Conservation (phyloP, 2,329 filamentous ascomycete genomes). For the Davidsoniella australis region DNA sequence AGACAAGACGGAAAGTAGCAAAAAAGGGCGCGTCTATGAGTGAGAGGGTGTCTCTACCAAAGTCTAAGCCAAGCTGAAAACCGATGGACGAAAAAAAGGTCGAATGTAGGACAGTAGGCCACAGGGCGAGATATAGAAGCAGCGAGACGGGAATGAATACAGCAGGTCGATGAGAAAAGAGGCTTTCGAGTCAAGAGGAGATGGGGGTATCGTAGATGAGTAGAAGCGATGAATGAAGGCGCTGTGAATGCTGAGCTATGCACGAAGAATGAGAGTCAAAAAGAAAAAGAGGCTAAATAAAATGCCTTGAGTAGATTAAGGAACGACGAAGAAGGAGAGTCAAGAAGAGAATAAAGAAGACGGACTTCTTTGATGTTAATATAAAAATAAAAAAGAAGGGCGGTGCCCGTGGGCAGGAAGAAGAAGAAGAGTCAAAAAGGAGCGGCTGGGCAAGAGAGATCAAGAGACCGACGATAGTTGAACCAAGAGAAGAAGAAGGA, state of each 20-base stretch:
- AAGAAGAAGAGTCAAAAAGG: neutral
- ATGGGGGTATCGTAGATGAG: neutral
- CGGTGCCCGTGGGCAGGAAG: neutral
- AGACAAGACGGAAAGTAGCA: neutral
- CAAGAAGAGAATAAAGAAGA: neutral
- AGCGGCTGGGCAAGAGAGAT: neutral
- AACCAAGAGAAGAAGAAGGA: neutral
- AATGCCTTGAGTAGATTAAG: neutral
- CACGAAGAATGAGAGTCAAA: neutral
- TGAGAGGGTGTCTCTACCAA: neutral
- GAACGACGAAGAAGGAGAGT: slow-evolving; percentile 1
- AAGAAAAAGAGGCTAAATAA: neutral
- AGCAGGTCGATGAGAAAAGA: too few relatives aligned
- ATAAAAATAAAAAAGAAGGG: neutral
- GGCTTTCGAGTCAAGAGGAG: too few relatives aligned
- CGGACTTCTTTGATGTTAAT: neutral
- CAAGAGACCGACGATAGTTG: neutral
- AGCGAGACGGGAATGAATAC: too few relatives aligned
- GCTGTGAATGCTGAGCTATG: neutral
- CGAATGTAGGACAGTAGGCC: too few relatives aligned
- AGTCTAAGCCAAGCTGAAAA: neutral
- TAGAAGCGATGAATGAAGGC: neutral
- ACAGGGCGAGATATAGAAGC: too few relatives aligned
- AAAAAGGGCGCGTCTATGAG: neutral
- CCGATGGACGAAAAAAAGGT: too few relatives aligned